Evolutionary conservation across 2,329 filamentous ascomycete genomes (phyloP).

Genomic region (Chaetothyriales sp.): DNA sequence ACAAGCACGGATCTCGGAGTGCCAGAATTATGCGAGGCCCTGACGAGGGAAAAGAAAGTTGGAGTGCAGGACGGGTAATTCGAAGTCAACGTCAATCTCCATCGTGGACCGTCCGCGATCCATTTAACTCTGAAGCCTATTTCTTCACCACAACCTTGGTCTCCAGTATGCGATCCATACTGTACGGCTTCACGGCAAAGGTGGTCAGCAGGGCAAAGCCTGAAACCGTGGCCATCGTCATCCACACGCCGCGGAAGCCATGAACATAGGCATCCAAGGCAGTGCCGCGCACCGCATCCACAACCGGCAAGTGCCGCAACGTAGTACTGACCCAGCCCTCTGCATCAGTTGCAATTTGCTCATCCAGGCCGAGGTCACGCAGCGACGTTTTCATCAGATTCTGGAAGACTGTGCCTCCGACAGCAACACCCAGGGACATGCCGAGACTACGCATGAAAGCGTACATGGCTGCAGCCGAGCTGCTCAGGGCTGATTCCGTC

Average conservation of each 20-base stretch:
- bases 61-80: too few species aligned
- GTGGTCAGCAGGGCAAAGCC: neutral
- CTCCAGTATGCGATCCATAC: neutral
- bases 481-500: constrained; percentile 21
- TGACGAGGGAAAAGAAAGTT: too few species aligned
- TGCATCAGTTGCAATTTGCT: neutral
- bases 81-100: too few species aligned
- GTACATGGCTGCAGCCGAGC: constrained; percentile 26
- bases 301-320: constrained; percentile 1
- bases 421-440: constrained; percentile 32
- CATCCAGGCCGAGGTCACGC: neutral
- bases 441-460: constrained; percentile 29
- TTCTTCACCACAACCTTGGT: neutral
- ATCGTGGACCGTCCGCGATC: too few species aligned
- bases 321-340: constrained; percentile 1
- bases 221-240: neutral
- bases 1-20: too few species aligned
- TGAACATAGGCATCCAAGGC: constrained; percentile 5
- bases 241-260: constrained; percentile 10
- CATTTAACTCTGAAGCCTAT: neutral
- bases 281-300: neutral
- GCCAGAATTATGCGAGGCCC: too few species aligned
- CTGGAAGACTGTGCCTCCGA: constrained; percentile 29
- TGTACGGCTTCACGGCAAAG: neutral
- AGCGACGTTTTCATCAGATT: constrained; percentile 15